Evolutionary conservation across 164 flowering plant species (phyloP), one percentile per base, ranked within the genome.

Genomic region (Sextonia rubra): DNA sequence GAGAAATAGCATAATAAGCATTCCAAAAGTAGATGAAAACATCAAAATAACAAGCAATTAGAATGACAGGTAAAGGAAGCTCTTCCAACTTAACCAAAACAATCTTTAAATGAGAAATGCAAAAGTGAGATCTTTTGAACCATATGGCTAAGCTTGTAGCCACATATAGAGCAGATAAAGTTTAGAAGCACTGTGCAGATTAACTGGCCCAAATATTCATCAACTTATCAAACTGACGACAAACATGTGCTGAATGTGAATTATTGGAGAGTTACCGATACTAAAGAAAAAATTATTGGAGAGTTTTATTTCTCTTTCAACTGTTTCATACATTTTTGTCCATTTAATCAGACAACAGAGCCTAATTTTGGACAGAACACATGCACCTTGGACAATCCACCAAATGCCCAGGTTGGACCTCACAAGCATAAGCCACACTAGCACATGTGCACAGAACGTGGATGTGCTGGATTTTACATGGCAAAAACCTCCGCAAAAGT

Each of bases 11-110:
- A 64, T 6, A 64, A 2, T 23, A 2, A 64, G 67, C 37, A 64
- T 27, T 3, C 17, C n/a, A 29, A n/a, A 62, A 62, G 24, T 29
- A 27, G 44, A 30, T 29, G 27, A 30, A 11, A 64, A 30, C 15
- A 76, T 20, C 69, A 60, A 52, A 67, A 69, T 48, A 24, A 22
- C 62, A 9, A 18, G 14, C 27, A 64, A 61, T 22, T 24, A 52
- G 64, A 61, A 17, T 7, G 27, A 64, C 14, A 12, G 11, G 47
- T 30, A 64, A 26, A 29, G 18, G 12, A 64, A 26, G 67, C 17
- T 20, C 23, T 52, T 64, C 37, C 17, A 23, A 12, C 27, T 6
- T 22, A 11, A 23, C 25, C 2, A 25, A 61, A 61, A 61, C 24
- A 23, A 6, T 61, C 30, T 61, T 61, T 12, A 22, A 12, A 37